Base-by-base conservation (phyloP, 2,329 filamentous ascomycete species). In the Stromatinia cepivora region DNA sequence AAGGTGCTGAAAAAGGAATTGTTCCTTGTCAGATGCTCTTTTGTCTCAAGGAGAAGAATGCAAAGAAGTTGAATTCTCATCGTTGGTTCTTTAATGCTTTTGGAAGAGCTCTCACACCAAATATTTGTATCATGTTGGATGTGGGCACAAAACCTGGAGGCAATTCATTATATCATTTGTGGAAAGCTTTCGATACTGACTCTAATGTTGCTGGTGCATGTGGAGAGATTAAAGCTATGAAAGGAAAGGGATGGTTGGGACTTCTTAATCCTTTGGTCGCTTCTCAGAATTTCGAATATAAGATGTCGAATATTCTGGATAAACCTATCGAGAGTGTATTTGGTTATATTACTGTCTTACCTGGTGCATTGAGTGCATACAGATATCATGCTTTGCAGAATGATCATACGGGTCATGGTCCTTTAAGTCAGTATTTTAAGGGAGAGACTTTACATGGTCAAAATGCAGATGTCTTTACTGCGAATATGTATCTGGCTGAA, bases 31-130 rank as follows among this genome's bases (percentile, higher is more conserved):
- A 99, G 82, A 93, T 99, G 84, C 94, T 99, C 76, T 99, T 99
- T 80, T 99, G 96, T 77, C 83, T 99, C 72, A 99, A 99, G 82
- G 95, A 99, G 80, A 94, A 95, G 83, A 99, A 99, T 79, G 88
- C 91, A 78, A 96, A 97, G 82, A 99, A 99, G 83, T 87, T 99
- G 75, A 99, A 99, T 83, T 97, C 94, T 0, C 95, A 99, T 80
- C 89, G 95, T 69, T 99, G 95, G 95, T 98, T 97, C 82, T 99
- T 99, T 84, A 99, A 99, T 78, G 95, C 95, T 0, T 97, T 99
- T 78, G 96, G 95, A 42, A 89, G 90, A 72, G 91, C 94, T 0
- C 84, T 99, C 34, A 97, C 94, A 74, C 95, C 95, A 0, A 99
- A 99, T 74, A 92, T 99, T 46, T 99, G 95, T 80, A 97, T 99